phyloP scores from a whole-genome alignment of 805 yeast genomes.

The Vanderwaltozyma verrucispora region DNA sequence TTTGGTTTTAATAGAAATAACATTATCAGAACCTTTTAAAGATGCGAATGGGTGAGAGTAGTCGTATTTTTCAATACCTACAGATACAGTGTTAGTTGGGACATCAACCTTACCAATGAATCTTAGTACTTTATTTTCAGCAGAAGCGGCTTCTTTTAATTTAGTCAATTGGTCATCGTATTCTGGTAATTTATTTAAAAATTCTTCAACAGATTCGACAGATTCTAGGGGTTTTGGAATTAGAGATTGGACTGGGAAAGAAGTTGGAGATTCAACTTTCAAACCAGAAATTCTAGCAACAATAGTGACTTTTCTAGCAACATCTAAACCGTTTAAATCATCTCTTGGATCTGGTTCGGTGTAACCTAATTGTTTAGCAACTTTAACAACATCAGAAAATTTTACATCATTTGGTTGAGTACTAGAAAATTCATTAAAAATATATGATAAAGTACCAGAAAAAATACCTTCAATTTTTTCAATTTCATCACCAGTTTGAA shows the following conservation, averaged over 20 bases:
- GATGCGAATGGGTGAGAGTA: slow-evolving; percentile 92
- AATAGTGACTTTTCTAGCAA: slow-evolving; percentile 96
- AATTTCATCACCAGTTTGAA: slow-evolving; percentile 88
- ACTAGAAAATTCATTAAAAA: slow-evolving; percentile 87
- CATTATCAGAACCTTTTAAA: slow-evolving; percentile 92
- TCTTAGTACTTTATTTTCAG: slow-evolving; percentile 79
- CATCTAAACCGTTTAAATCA: slow-evolving; percentile 95
- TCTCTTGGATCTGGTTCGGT: slow-evolving; percentile 99
- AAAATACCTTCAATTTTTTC: slow-evolving; percentile 91
- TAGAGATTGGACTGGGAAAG: slow-evolving; percentile 90
- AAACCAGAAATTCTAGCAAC: slow-evolving; percentile 89
- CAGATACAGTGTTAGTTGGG: slow-evolving; percentile 56
- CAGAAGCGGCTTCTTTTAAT: slow-evolving; percentile 71
- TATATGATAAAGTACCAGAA: slow-evolving; percentile 91
- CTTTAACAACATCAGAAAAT: slow-evolving; percentile 81
- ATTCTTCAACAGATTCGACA: slow-evolving; percentile 64
- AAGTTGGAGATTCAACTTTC: slow-evolving; percentile 72
- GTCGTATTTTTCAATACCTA: slow-evolving; percentile 81
- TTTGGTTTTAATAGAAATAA: slow-evolving; percentile 80
- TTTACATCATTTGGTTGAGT: slow-evolving; percentile 48
- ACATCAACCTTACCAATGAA: slow-evolving; percentile 89
- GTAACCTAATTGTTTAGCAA: slow-evolving; percentile 87
- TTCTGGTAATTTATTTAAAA: slow-evolving; percentile 67
- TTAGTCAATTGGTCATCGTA: slow-evolving; percentile 72
- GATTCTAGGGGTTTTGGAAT: slow-evolving; percentile 81